Evolutionary conservation across 2,329 filamentous ascomycete genomes (phyloP), one percentile per base, ranked within the genome.

Genomic region (Phyllosticta capitalensis): DNA sequence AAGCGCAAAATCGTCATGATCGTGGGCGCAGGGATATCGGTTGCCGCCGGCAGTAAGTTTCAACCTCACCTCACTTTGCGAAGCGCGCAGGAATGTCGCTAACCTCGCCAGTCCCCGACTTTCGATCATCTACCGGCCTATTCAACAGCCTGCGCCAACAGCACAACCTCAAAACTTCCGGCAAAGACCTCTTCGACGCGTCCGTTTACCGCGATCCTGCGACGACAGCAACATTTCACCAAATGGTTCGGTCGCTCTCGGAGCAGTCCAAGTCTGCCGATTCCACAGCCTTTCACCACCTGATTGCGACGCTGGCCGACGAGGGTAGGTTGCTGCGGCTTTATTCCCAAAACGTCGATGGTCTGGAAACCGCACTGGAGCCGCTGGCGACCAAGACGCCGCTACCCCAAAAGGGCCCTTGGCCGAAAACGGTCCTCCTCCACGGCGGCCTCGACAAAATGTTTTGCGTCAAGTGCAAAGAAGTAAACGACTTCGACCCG

Each of bases 1-100:
- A 94, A 94, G 79, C 89, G 92, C 76, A 96, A 96, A 78, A 95
- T 99, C 70, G 90, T 99, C 33, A 90, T 97, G 56, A 89, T 99
- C 71, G 94, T 92, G 53, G 94, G 94, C 61, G 94, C 94, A 64
- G 94, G 94, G 63, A 99, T 99, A 67, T 97, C 94, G 48, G 94
- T 96, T 56, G 92, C 92, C 58, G 92, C 94, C 66, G 94, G 94
- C 63, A 95, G 86, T 89, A 81, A 70, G 87, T 83, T 62, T 58
- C 52, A 53, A 59, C 52, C 62, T 61, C 62, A 56, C 53, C 55
- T 60, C 56, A 30, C 56, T 48, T 60, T 38, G 65, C 65, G 67
- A 63, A 66, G 64, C 58, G 62, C 24, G 21, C 21, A 21, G 54
- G 22, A 55, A 20, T n/a, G 49, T 19, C 49, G 49, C 19, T 51